Evolutionary conservation across 1,139 yeast species (phyloP), one percentile per base, ranked within the genome.

Genomic region (Diutina rugosa): DNA sequence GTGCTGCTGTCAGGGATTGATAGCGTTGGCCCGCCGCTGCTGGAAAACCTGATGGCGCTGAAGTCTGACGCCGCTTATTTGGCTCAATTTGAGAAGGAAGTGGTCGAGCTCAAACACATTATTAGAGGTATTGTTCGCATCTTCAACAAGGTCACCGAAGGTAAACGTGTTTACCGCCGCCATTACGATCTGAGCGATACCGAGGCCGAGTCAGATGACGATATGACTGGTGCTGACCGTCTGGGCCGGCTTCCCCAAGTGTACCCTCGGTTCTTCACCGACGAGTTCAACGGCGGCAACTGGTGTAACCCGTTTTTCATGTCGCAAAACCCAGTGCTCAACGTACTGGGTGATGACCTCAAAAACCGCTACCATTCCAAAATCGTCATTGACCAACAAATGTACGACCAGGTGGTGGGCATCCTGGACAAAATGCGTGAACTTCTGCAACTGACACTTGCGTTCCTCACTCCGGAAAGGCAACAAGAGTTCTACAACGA

Each of bases 221-320:
- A 67, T 56, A 29, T 3, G 1, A 21, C n/a, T 28, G 77, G 75
- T 2, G 70, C 68, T 56, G 76, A 70, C 48, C 62, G 79, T 38
- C 69, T 64, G 59, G 70, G 77, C 54, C 58, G 71, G 14, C 63
- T 85, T 32, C 91, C 91, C 0, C 85, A 84, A 64, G 71, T 82
- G 2, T 80, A 83, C 61, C 88, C 91, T n/a, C 71, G 93, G 58
- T 83, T 85, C 63, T 67, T 85, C 8, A 72, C 76, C 45, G 81
- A 82, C 54, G 84, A 80, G 58, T 85, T 82, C 65, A 83, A 82
- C 62, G 91, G 90, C 9, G 90, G 90, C 8, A 83, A 84, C 61
- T 85, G 89, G 85, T 78, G 82, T 56, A 85, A 84, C 62, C 87
- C 87, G 38, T 83, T 84, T 62, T 81, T 81, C 61, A 70, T 75